phyloP scores from a whole-genome alignment of 2,329 filamentous ascomycete species.

The Colletotrichum tanaceti region DNA sequence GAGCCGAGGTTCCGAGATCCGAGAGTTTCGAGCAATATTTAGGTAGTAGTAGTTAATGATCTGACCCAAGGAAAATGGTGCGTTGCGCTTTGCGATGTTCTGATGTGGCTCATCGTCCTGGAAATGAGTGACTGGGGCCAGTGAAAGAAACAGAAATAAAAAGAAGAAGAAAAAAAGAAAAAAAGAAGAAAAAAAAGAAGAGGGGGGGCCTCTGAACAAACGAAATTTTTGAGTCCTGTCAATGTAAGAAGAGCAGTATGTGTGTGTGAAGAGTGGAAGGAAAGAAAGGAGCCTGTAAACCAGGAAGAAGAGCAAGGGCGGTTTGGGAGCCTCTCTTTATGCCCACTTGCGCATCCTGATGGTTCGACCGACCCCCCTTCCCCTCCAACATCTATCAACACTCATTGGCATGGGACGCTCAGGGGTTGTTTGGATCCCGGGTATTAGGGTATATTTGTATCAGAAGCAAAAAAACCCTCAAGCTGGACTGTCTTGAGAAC shows the following conservation, averaged over 20 bases:
- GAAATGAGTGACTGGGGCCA: slow-evolving; percentile 35
- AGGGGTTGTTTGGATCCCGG: slow-evolving; percentile 6
- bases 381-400: neutral
- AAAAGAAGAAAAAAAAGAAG: slow-evolving; percentile 1
- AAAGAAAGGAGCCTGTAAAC: neutral
- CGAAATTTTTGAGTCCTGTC: slow-evolving; percentile 21
- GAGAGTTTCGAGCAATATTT: slow-evolving; percentile 33
- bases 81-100: slow-evolving; percentile 26
- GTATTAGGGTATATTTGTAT: neutral
- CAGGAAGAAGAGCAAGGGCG: neutral
- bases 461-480: neutral
- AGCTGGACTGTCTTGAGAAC: neutral
- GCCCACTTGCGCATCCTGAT: neutral
- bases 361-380: neutral
- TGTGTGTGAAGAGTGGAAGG: neutral
- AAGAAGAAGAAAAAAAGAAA: neutral
- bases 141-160: slow-evolving; percentile 7
- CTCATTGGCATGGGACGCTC: neutral
- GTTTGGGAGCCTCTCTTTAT: slow-evolving; percentile 22
- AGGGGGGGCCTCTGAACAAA: slow-evolving; percentile 21
- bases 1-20: slow-evolving; percentile 26
- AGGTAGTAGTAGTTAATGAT: slow-evolving; percentile 34
- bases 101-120: neutral
- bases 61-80: slow-evolving; percentile 22
- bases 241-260: neutral